phyloP scores from a whole-genome alignment of 306 rosid genomes.

The Prunus mume region DNA sequence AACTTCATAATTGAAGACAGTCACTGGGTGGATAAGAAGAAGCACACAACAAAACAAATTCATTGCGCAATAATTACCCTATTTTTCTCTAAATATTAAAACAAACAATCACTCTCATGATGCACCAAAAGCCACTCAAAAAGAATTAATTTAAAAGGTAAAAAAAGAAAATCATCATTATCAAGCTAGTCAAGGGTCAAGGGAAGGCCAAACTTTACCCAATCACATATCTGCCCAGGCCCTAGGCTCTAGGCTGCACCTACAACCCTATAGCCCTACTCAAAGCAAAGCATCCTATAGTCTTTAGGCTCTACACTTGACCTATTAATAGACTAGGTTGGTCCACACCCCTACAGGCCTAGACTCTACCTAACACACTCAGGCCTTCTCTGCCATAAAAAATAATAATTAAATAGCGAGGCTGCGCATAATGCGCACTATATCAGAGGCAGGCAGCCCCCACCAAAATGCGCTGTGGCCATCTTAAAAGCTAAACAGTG shows the following conservation, averaged over 20 bases:
- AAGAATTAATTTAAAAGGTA: too few species aligned
- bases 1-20: too few species aligned
- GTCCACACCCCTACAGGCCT: not conserved
- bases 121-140: not conserved
- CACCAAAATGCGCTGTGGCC: not conserved
- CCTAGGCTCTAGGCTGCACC: not conserved
- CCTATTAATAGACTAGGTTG: not conserved
- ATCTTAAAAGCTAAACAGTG: too few species aligned
- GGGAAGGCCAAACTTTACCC: not conserved
- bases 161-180: not conserved
- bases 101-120: not conserved
- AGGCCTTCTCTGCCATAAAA: not conserved
- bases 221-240: not conserved
- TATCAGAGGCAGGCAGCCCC: not conserved
- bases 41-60: not conserved
- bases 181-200: not conserved
- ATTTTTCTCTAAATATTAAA: not conserved
- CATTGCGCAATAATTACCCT: not conserved
- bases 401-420: not conserved
- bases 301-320: not conserved
- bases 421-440: constrained; percentile 6
- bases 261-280: not conserved
- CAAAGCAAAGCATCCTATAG: too few species aligned
- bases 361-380: constrained; percentile 12
- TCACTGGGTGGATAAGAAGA: too few species aligned